Evolutionary conservation across 805 yeast species (phyloP).

Genomic region (Scheffersomyces lignosus): DNA sequence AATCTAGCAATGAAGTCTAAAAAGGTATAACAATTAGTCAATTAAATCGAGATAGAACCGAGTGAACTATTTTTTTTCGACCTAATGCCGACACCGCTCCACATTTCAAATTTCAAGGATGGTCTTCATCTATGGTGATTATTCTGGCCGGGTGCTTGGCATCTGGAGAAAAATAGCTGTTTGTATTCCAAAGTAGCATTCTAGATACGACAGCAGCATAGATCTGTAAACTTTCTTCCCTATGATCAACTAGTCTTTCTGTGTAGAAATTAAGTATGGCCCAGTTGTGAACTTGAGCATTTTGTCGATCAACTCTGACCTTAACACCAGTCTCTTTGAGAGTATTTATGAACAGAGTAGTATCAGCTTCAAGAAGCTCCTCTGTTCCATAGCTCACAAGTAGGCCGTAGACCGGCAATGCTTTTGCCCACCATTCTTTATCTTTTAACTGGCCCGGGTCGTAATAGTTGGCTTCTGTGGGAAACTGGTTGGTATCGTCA

Average conservation of each 20-base stretch:
- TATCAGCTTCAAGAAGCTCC: constrained; percentile 25
- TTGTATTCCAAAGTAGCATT: constrained; percentile 43
- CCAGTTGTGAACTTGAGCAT: constrained; percentile 48
- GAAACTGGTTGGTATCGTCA: neutral
- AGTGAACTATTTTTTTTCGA: neutral
- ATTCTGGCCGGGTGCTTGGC: constrained; percentile 9
- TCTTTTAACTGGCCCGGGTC: constrained; percentile 32
- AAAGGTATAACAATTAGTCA: neutral
- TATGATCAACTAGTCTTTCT: constrained; percentile 43
- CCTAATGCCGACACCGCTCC: neutral
- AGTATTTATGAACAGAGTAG: constrained; percentile 11
- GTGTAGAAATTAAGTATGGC: constrained; percentile 42
- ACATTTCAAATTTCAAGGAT: neutral
- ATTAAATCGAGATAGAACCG: neutral
- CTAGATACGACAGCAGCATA: constrained; percentile 42
- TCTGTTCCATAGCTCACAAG: constrained; percentile 44
- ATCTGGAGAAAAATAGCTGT: constrained; percentile 19
- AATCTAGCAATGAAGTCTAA: neutral
- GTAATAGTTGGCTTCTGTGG: constrained; percentile 14
- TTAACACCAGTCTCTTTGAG: constrained; percentile 19
- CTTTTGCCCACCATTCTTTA: constrained; percentile 36
- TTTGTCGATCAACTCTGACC: constrained; percentile 32
- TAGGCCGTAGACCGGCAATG: constrained; percentile 43
- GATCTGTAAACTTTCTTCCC: constrained; percentile 41
- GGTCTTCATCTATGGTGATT: constrained; percentile 13